These are phyloP conservation scores for Achaetomium macrosporum DNA, from an alignment of 2,329 filamentous ascomycete species.

Conservation along the genomic window DNA sequence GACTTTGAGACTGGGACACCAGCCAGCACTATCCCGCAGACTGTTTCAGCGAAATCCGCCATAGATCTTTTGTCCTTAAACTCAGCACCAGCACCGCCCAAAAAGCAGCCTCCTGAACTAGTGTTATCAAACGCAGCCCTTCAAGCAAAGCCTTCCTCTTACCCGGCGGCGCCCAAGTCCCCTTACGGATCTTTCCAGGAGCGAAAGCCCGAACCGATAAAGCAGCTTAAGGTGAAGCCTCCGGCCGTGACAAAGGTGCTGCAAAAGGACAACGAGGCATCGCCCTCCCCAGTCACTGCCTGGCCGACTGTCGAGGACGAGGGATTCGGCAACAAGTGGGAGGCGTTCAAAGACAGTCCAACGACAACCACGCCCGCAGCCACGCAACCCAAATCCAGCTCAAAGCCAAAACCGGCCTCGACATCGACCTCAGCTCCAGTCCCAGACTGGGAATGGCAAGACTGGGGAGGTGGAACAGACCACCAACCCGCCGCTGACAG, in stretches of 20 bases:
- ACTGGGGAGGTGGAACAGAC: conserved; percentile 33
- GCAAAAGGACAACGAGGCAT: conserved; percentile 31
- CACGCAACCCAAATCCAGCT: conserved; percentile 8
- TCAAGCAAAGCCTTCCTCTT: conserved; percentile 30
- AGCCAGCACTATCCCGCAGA: background rate
- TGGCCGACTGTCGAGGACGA: conserved; percentile 38
- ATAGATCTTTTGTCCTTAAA: conserved; percentile 18
- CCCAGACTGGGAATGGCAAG: conserved; percentile 46
- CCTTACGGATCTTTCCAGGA: conserved; percentile 44
- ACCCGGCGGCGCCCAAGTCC: conserved; percentile 45
- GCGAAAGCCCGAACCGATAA: conserved; percentile 47
- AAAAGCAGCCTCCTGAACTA: conserved; percentile 25
- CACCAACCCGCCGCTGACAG: conserved; percentile 21
- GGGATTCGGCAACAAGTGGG: conserved; percentile 43
- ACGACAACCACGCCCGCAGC: conserved; percentile 16
- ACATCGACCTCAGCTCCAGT: conserved; percentile 21
- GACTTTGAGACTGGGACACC: conserved; percentile 28
- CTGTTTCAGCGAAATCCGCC: conserved; percentile 11
- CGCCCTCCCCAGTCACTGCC: conserved; percentile 38
- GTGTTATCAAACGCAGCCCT: conserved; percentile 31
- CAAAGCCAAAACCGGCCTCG: conserved; percentile 13
- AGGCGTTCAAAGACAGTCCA: conserved; percentile 44
- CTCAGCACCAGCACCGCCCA: conserved; percentile 11
- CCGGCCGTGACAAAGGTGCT: conserved; percentile 32
- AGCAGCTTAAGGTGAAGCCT: conserved; percentile 45